A percentile compares a stretch with the other conserved stretches of the same genome.
These are phyloP conservation scores for Penicillium griseofulvum DNA, from an alignment of 2,329 filamentous ascomycete species.

Conservation along the genomic window DNA sequence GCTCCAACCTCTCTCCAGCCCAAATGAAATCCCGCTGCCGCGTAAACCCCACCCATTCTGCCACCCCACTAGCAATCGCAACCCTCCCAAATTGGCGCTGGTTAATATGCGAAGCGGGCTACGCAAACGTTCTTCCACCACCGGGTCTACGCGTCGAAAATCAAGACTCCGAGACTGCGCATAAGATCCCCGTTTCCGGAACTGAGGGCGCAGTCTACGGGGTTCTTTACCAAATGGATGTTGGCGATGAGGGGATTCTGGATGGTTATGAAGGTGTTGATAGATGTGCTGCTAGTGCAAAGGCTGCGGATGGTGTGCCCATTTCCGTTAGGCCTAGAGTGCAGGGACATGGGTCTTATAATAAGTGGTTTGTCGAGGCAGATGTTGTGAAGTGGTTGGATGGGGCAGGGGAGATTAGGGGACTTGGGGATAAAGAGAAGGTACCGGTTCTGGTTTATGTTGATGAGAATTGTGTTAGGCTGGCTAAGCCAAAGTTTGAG, in stretches of 20 bases:
- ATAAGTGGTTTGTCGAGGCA: slow-evolving; percentile 39
- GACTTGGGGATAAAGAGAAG: slow-evolving; percentile 6
- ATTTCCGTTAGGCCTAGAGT: slow-evolving; percentile 27
- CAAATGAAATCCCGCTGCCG: slow-evolving; percentile 42
- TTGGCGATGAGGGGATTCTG: slow-evolving; percentile 35
- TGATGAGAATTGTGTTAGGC: slow-evolving; percentile 38
- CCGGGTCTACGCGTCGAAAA: slow-evolving; percentile 18
- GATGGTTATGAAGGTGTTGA: slow-evolving; percentile 43
- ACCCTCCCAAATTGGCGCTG: slow-evolving; percentile 40
- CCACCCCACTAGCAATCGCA: slow-evolving; percentile 39
- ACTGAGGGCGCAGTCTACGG: slow-evolving; percentile 36
- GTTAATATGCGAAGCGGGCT: slow-evolving; percentile 43
- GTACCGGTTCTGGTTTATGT: slow-evolving; percentile 42
- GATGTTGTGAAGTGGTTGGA: slow-evolving; percentile 33
- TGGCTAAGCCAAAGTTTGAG: slow-evolving; percentile 36
- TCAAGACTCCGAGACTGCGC: slow-evolving; percentile 17
- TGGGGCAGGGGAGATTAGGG: slow-evolving; percentile 15
- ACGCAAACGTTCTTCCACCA: slow-evolving; percentile 42
- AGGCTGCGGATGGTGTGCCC: slow-evolving; percentile 6
- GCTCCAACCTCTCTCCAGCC: slow-evolving; percentile 43
- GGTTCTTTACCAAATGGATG: slow-evolving; percentile 42
- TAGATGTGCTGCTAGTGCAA: slow-evolving; percentile 11
- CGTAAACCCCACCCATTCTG: slow-evolving; percentile 31
- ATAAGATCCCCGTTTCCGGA: slow-evolving; percentile 22
- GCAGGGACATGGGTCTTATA: slow-evolving; percentile 37